phyloP scores from a whole-genome alignment of 139 green algal species.

The Mesostigma viride region DNA sequence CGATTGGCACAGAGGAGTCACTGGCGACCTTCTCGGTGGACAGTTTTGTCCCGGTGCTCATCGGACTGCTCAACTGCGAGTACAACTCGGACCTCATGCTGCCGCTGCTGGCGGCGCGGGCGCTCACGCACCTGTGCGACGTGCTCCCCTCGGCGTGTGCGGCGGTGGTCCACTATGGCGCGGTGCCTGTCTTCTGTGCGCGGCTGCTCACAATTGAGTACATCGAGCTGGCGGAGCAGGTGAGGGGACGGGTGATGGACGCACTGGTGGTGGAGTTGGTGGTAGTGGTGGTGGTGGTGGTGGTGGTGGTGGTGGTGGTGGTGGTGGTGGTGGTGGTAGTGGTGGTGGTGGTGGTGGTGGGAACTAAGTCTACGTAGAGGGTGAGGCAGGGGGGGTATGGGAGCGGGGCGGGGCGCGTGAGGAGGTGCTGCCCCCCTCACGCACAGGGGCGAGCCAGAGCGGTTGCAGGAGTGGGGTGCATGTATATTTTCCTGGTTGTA shows the following conservation, averaged over 20 bases:
- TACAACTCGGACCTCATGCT: slow-evolving; percentile 89
- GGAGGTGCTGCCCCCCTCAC: no score
- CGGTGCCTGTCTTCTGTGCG: slow-evolving; percentile 64
- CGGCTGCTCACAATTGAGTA: slow-evolving; percentile 90
- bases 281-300: no score
- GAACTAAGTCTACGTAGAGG: no score
- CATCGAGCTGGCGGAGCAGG: slow-evolving; percentile 94
- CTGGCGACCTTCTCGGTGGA: slow-evolving; percentile 71
- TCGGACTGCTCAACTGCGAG: slow-evolving; percentile 70
- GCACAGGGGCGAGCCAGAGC: no score
- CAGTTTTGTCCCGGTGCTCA: slow-evolving; percentile 70
- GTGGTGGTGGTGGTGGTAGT: no score
- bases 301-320: no score
- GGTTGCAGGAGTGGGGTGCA: no score
- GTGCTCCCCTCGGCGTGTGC: slow-evolving; percentile 53
- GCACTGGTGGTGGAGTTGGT: no score
- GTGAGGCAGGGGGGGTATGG: no score
- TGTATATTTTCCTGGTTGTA: no score
- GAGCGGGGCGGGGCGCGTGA: no score
- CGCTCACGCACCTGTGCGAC: slow-evolving; percentile 83
- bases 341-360: no score
- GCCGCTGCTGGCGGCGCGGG: slow-evolving; percentile 74
- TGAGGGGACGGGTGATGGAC: background rate
- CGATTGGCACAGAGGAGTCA: slow-evolving; percentile 75
- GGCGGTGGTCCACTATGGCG: slow-evolving; percentile 76